Base-by-base conservation (phyloP, 139 green algal species). In the Dunaliella primolecta region DNA sequence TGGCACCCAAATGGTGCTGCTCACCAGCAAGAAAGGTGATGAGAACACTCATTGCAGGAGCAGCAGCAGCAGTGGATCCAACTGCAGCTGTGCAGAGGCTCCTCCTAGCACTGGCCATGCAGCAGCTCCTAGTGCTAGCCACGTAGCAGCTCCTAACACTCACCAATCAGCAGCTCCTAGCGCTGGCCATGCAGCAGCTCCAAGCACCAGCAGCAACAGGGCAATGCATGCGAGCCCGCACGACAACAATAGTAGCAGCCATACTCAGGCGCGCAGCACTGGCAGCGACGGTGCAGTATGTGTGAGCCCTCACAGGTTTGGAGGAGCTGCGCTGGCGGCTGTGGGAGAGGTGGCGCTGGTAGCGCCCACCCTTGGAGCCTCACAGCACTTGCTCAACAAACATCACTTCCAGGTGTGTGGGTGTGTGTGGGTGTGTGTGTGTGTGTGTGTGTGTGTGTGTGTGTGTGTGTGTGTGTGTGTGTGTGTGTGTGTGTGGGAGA, bases 321-420 rank as follows among this genome's bases (percentile, higher is more conserved):
- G 46, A 25, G 46, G 46, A 25, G 46, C 46, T 64, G 46, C 46
- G 7, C 7, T 25, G 15, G 7, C 84, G 3, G 3, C 30, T 32
- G 32, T 56, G 0, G 82, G 85, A 30, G 91, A 98, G 92, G 86
- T 97, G 23, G 92, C 95, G 2, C 64, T 98, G 20, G 86, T 93
- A 29, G 91, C 93, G 2, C 94, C 93, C 20, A 86, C 94, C 80
- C 86, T 99, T 55, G 96, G 96, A 29, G 82, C 31, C 11, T 97
- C 94, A 0, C 95, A 98, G 89, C 83, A 84, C 24, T 91, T 99
- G 57, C 90, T 98, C 11, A 97, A 98, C 86, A 88, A 91, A 2
- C 90, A 98, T 83, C 96, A 99, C 84, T 29, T 87, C 80, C 82
- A 90, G 87, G 87, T 90, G 57, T 29, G 84, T 46, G 33, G 3